Evolutionary conservation across 441 rosid genomes (phyloP).

Genomic region (Eutrema salsugineum): DNA sequence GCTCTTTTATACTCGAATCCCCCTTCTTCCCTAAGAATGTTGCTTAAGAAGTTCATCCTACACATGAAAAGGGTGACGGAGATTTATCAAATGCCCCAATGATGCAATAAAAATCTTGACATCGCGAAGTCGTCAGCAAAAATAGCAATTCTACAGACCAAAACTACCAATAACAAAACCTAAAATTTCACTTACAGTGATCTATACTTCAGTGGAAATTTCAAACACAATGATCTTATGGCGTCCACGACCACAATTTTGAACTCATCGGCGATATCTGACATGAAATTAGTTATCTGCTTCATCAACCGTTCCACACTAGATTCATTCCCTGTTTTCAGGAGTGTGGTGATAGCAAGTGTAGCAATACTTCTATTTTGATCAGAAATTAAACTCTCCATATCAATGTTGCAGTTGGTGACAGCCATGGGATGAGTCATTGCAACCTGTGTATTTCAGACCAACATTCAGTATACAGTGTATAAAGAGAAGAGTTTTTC

Average conservation of each 20-base stretch:
- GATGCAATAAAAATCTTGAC: background rate
- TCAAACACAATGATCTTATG: conserved; percentile 84
- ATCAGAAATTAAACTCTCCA: conserved; percentile 98
- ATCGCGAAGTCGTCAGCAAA: background rate
- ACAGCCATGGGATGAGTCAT: conserved; percentile 99
- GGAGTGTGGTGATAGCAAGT: conserved; percentile 92
- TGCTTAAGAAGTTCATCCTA: conserved; percentile 99
- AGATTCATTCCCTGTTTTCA: conserved; percentile 97
- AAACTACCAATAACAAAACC: background rate
- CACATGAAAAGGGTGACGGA: conserved; percentile 23
- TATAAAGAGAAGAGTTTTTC: background rate
- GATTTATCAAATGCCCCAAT: background rate
- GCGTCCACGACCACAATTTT: conserved; percentile 99
- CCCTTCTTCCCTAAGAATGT: conserved; percentile 96
- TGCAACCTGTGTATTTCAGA: conserved; percentile 75
- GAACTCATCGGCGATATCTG: conserved; percentile 98
- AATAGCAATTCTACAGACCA: background rate
- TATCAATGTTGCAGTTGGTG: conserved; percentile 96
- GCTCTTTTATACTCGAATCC: conserved; percentile 98
- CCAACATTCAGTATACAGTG: conserved; percentile 12
- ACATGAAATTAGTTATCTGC: conserved; percentile 98
- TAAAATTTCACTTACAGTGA: conserved; percentile 56
- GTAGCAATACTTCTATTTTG: conserved; percentile 98
- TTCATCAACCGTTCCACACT: conserved; percentile 97
- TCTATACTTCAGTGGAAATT: conserved; percentile 97